Conservation (phyloP, 257 asterid species). For the Galeopsis tetrahit region DNA sequence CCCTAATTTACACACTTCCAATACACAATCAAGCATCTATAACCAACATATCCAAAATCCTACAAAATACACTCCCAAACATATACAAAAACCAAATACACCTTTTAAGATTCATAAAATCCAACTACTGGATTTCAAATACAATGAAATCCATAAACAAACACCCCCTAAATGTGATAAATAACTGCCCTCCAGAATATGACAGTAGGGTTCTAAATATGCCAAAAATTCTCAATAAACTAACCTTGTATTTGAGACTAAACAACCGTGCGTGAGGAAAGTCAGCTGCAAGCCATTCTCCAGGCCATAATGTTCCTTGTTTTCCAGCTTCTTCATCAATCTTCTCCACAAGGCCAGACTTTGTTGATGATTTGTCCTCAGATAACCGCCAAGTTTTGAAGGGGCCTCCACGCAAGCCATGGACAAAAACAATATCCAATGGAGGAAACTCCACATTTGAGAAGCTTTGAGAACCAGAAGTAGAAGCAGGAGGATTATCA, state of each 20-base stretch:
- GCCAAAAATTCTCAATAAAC: slow-evolving; percentile 28
- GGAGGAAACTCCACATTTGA: slow-evolving; percentile 61
- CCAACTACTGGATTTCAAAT: too few species aligned
- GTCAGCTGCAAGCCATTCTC: slow-evolving; percentile 96
- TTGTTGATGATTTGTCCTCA: slow-evolving; percentile 94
- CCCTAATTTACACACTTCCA: too few species aligned
- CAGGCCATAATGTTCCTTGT: slow-evolving; percentile 99
- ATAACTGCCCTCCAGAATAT: neutral
- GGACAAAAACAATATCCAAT: slow-evolving; percentile 88
- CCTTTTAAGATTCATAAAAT: too few species aligned
- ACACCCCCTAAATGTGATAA: neutral
- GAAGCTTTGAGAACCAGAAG: slow-evolving; percentile 55
- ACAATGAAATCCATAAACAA: too few species aligned
- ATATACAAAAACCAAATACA: too few species aligned
- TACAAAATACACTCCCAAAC: too few species aligned
- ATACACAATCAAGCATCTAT: too few species aligned
- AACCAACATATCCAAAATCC: too few species aligned
- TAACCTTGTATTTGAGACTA: slow-evolving; percentile 93
- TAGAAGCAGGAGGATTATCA: slow-evolving; percentile 55
- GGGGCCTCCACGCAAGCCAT: slow-evolving; percentile 99
- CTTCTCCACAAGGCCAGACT: slow-evolving; percentile 99
- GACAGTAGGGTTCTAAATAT: slow-evolving; percentile 15
- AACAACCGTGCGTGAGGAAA: slow-evolving; percentile 94
- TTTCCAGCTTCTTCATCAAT: slow-evolving; percentile 98
- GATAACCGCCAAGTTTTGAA: slow-evolving; percentile 98